Evolutionary conservation across 202 grass and related monocot species (phyloP).

Genomic region (Musa balbisiana): DNA sequence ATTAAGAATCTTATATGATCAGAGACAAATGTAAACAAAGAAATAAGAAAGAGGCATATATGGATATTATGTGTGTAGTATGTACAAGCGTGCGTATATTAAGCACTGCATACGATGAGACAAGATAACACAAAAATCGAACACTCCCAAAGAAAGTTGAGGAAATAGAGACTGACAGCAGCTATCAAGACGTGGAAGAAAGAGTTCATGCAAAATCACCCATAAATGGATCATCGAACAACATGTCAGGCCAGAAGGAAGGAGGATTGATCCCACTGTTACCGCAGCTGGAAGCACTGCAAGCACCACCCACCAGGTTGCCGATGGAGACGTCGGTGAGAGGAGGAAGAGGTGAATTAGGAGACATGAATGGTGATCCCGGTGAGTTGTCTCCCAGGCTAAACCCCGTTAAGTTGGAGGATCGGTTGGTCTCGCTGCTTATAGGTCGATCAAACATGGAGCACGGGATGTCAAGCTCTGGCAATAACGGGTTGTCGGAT

Average conservation of each 20-base stretch:
- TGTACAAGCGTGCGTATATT: background rate
- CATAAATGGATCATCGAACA: slow-evolving; percentile 7
- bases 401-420: background rate
- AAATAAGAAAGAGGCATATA: background rate
- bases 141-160: background rate
- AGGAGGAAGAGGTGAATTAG: slow-evolving; percentile 10
- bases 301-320: slow-evolving; percentile 1
- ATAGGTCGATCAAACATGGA: background rate
- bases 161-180: background rate
- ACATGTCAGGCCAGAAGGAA: slow-evolving; percentile 8
- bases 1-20: background rate
- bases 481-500: background rate
- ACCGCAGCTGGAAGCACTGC: background rate
- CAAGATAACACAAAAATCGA: background rate
- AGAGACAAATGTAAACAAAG: background rate
- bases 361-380: slow-evolving; percentile 2
- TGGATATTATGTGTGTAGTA: background rate
- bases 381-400: slow-evolving; percentile 1
- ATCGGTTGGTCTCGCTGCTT: background rate
- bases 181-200: background rate
- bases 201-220: slow-evolving; percentile 16
- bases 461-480: slow-evolving; percentile 2
- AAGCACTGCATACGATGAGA: background rate
- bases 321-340: slow-evolving; percentile 3
- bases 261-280: background rate